Conservation (phyloP, 2,329 filamentous ascomycete genomes). For the Calycina herbarum region DNA sequence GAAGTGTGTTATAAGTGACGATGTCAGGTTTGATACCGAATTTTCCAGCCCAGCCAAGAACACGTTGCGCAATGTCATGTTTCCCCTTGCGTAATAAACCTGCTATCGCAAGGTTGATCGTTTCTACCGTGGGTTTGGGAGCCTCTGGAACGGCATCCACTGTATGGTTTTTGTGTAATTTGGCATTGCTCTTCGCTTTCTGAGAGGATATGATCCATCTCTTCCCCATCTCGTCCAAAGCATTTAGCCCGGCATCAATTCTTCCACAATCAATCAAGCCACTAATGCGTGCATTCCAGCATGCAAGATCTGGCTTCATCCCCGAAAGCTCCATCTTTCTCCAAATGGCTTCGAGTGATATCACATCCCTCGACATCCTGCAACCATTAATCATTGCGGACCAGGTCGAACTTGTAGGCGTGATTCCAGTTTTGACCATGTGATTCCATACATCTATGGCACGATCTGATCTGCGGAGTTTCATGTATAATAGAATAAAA, state of each 20-base stretch:
- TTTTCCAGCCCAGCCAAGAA: constrained; percentile 50
- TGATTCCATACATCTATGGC: constrained; percentile 58
- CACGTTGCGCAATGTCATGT: constrained; percentile 48
- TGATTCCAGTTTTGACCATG: constrained; percentile 53
- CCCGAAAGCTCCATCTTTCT: constrained; percentile 57
- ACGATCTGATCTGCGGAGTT: constrained; percentile 41
- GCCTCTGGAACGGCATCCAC: constrained; percentile 40
- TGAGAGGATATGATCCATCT: constrained; percentile 49
- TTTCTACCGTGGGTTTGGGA: constrained; percentile 60
- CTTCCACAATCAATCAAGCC: constrained; percentile 60
- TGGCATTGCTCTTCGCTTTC: constrained; percentile 25
- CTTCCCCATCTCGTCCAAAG: constrained; percentile 65
- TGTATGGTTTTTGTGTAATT: constrained; percentile 27
- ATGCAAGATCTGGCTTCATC: constrained; percentile 59
- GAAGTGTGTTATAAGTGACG: constrained; percentile 65
- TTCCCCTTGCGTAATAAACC: constrained; percentile 56
- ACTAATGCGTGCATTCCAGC: constrained; percentile 71
- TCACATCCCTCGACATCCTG: constrained; percentile 56
- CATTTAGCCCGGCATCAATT: constrained; percentile 56
- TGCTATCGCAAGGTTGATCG: constrained; percentile 70
- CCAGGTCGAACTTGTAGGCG: constrained; percentile 66
- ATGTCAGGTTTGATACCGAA: constrained; percentile 48
- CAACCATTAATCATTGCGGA: constrained; percentile 73
- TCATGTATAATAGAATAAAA: constrained; percentile 49
- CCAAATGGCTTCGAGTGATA: constrained; percentile 69